phyloP scores from a whole-genome alignment of 495 filamentous ascomycete genomes.

The Aspergillus heteromorphus region DNA sequence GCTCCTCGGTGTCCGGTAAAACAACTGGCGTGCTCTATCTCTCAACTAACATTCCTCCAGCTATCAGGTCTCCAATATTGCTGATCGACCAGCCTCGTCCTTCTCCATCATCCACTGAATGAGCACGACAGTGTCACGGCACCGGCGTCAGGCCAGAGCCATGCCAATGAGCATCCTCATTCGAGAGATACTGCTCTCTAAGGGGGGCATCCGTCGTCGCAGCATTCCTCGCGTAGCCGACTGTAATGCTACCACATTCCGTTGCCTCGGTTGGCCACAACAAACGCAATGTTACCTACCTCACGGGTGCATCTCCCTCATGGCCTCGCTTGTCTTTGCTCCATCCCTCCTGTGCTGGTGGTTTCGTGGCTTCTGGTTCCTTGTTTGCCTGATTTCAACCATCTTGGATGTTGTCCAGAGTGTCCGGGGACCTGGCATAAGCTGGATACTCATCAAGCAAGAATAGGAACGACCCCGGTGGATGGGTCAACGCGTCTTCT shows the following conservation, averaged over 20 bases:
- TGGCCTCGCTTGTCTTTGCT: constrained; percentile 10
- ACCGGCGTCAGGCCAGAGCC: not conserved
- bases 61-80: not conserved
- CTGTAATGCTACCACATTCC: constrained; percentile 37
- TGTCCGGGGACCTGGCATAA: not conserved
- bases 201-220: constrained; percentile 5
- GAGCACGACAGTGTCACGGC: not conserved
- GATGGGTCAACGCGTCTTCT: constrained; percentile 6
- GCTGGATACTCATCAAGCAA: not conserved
- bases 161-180: not conserved
- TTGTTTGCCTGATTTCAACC: not conserved
- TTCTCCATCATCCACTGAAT: not conserved
- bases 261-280: constrained; percentile 27
- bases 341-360: constrained; percentile 8
- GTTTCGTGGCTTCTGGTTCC: constrained; percentile 3
- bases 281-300: constrained; percentile 22
- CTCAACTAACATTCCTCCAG: not conserved
- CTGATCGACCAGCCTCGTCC: not conserved
- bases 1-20: not conserved
- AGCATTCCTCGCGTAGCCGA: constrained; percentile 30
- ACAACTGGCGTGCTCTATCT: too few relatives aligned
- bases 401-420: not conserved
- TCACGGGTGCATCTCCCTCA: constrained; percentile 1
- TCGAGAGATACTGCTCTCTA: constrained; percentile 1
- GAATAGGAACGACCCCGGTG: not conserved